Evolutionary conservation across 2,329 filamentous ascomycete species (phyloP).

Genomic region (Fusarium robinianum): DNA sequence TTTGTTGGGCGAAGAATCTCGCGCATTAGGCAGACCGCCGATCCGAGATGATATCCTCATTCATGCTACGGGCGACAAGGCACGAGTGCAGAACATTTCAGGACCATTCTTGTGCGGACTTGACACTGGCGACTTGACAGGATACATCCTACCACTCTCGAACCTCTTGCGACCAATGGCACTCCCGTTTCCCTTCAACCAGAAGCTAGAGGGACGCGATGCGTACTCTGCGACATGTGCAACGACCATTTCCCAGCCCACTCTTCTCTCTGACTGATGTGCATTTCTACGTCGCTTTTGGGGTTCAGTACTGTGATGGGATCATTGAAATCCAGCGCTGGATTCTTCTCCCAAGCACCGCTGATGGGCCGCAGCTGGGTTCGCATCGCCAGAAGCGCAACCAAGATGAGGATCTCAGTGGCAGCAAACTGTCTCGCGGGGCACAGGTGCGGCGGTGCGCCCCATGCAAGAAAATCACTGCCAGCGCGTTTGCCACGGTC

Average conservation of each 20-base stretch:
- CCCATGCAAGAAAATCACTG: slow-evolving; percentile 40
- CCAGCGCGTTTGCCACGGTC: slow-evolving; percentile 36
- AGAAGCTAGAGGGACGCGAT: slow-evolving; percentile 33
- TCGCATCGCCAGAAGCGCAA: slow-evolving; percentile 16
- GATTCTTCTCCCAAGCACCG: slow-evolving; percentile 12
- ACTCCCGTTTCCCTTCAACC: too few species aligned
- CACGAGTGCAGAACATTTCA: too few species aligned
- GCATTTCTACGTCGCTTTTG: slow-evolving; percentile 20
- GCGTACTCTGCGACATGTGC: slow-evolving; percentile 33
- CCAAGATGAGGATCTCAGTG: slow-evolving; percentile 35
- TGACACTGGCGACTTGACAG: too few species aligned
- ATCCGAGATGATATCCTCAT: too few species aligned
- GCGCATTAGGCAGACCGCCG: too few species aligned
- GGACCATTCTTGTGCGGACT: too few species aligned
- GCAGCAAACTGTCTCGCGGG: slow-evolving; percentile 38
- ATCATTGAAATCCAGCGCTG: slow-evolving; percentile 10
- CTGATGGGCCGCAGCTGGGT: not conserved
- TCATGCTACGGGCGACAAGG: too few species aligned
- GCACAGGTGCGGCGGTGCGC: slow-evolving; percentile 37
- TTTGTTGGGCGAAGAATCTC: too few species aligned
- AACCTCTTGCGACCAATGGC: too few species aligned
- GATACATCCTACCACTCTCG: too few species aligned
- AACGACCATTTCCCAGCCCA: slow-evolving; percentile 29
- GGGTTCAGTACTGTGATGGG: slow-evolving; percentile 17
- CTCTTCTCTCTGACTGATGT: slow-evolving; percentile 6